Percentiles rank a stretch among this genome's conserved stretches.
phyloP scores from a whole-genome alignment of 768 basidiomycete species.

The Nidularia sp. region DNA sequence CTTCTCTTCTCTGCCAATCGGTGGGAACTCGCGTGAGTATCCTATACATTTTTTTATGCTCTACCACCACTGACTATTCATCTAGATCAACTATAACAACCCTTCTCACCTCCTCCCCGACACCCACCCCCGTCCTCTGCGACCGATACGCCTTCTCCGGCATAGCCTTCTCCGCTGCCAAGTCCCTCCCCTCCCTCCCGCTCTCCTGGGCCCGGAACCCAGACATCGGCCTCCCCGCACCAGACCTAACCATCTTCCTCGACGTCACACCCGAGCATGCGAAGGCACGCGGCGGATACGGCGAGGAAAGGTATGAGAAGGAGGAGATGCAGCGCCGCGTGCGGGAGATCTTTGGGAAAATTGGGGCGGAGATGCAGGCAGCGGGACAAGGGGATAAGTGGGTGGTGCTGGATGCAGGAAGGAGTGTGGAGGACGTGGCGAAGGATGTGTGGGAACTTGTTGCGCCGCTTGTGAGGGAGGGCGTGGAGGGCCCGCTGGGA shows the following conservation, averaged over 20 bases:
- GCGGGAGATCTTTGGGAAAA: slow-evolving; percentile 50
- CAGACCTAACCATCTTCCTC: slow-evolving; percentile 86
- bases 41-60: background rate
- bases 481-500: slow-evolving; percentile 34
- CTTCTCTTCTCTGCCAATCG: slow-evolving; percentile 95
- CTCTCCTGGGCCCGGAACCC: slow-evolving; percentile 85
- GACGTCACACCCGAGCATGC: slow-evolving; percentile 73
- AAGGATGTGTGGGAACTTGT: slow-evolving; percentile 53
- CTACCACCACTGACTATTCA: background rate
- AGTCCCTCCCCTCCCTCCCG: slow-evolving; percentile 39
- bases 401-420: slow-evolving; percentile 59
- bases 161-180: slow-evolving; percentile 79
- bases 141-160: slow-evolving; percentile 98
- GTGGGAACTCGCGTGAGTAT: slow-evolving; percentile 86
- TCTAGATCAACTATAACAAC: slow-evolving; percentile 53
- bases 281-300: slow-evolving; percentile 71
- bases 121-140: slow-evolving; percentile 63
- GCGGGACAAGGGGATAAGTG: slow-evolving; percentile 24
- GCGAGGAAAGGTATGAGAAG: slow-evolving; percentile 84
- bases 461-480: slow-evolving; percentile 30
- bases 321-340: slow-evolving; percentile 71
- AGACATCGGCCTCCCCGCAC: slow-evolving; percentile 83
- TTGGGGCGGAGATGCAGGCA: slow-evolving; percentile 46
- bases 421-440: slow-evolving; percentile 42
- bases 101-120: slow-evolving; percentile 47